Conservation (phyloP, 73 alveolate species). For the Stentor coeruleus region DNA sequence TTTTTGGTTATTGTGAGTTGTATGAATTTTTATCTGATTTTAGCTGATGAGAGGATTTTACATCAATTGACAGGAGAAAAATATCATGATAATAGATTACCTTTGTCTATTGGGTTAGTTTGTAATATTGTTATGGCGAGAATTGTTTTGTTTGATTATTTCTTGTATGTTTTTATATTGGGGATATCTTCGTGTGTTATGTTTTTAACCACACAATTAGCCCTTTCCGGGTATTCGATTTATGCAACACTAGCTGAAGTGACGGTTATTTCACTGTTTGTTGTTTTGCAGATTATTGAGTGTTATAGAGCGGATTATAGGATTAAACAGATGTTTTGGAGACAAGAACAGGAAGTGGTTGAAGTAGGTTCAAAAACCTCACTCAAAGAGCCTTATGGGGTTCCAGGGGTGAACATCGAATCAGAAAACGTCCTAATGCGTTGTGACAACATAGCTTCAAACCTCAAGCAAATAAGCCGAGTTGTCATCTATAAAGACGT, state of each 20-base stretch:
- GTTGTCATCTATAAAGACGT: slow-evolving; percentile 18
- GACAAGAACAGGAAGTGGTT: slow-evolving; percentile 4
- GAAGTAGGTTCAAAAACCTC: background rate
- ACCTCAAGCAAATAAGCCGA: background rate
- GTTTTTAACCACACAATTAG: background rate
- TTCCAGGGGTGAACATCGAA: background rate
- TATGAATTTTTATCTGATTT: background rate
- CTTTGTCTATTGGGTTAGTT: slow-evolving; percentile 1
- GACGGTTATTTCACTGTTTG: background rate
- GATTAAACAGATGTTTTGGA: background rate
- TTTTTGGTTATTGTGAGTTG: background rate
- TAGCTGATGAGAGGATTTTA: background rate
- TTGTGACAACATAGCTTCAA: background rate
- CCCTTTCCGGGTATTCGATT: background rate
- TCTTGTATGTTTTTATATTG: background rate
- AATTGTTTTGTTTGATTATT: background rate
- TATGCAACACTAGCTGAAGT: background rate
- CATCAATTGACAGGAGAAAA: background rate
- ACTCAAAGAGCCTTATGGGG: background rate
- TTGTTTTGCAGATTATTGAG: background rate
- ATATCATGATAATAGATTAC: background rate
- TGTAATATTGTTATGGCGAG: background rate
- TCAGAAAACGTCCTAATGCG: background rate
- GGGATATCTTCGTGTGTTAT: background rate
- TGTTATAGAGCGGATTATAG: background rate